Evolutionary conservation across 306 rosid genomes (phyloP).

Genomic region (Acacia melanoxylon): DNA sequence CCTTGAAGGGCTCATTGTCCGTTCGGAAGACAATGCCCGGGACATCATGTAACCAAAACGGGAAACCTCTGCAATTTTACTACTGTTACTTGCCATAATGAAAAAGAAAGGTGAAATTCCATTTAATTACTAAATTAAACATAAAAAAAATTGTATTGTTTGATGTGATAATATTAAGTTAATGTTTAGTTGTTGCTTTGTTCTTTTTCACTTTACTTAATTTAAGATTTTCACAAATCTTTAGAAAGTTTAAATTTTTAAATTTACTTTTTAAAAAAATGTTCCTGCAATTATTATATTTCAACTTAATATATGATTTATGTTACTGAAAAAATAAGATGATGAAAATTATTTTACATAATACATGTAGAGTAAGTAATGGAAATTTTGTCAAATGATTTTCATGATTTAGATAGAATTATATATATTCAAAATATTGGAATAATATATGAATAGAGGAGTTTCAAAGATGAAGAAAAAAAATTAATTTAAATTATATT

Average conservation of each 20-base stretch:
- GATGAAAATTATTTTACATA: background rate
- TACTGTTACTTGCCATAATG: background rate
- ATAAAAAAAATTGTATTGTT: background rate
- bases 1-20: constrained; percentile 82
- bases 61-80: constrained; percentile 63
- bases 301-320: background rate
- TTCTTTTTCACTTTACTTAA: background rate
- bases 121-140: background rate
- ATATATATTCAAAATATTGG: background rate
- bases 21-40: constrained; percentile 73
- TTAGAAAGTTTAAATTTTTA: background rate
- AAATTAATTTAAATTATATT: background rate
- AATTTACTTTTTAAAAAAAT: background rate
- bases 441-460: background rate
- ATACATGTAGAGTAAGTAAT: background rate
- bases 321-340: background rate
- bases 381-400: background rate
- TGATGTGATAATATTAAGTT: background rate
- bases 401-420: background rate
- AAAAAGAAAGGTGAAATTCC: background rate
- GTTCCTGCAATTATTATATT: background rate
- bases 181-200: background rate
- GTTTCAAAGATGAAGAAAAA: background rate
- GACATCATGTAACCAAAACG: constrained; percentile 84
- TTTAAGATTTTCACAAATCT: background rate